phyloP scores from a whole-genome alignment of 208 protist genomes.

The Wallacemonas sp. region DNA sequence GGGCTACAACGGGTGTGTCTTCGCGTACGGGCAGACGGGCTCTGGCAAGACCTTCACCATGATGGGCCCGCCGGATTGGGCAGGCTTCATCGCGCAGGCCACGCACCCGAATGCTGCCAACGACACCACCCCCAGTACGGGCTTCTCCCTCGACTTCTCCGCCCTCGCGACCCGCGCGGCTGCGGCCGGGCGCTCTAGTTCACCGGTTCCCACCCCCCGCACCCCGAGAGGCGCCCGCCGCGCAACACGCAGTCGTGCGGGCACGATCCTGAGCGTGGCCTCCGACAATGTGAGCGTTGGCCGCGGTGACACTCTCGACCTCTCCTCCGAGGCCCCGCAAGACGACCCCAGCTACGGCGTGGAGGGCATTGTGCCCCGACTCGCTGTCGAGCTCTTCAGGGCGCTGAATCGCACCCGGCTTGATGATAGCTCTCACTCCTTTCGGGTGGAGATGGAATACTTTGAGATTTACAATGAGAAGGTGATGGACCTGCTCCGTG shows the following conservation, averaged over 20 bases:
- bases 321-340: background rate
- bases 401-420: slow-evolving; percentile 49
- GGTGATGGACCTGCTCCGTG: slow-evolving; percentile 76
- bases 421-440: slow-evolving; percentile 71
- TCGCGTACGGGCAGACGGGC: slow-evolving; percentile 91
- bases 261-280: slow-evolving; percentile 7
- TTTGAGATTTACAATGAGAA: slow-evolving; percentile 94
- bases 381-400: slow-evolving; percentile 65
- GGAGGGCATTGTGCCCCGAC: slow-evolving; percentile 79
- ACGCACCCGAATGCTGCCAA: too few relatives aligned
- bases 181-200: background rate
- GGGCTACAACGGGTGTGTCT: slow-evolving; percentile 89
- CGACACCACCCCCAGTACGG: background rate
- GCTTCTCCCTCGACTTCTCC: slow-evolving; percentile 9
- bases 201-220: background rate
- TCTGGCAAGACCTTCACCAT: slow-evolving; percentile 95
- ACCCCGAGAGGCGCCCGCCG: background rate
- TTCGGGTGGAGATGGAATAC: slow-evolving; percentile 78
- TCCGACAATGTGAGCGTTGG: background rate
- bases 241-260: slow-evolving; percentile 1
- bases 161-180: background rate
- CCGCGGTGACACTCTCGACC: background rate
- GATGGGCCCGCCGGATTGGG: slow-evolving; percentile 57
- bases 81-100: slow-evolving; percentile 2
- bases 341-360: slow-evolving; percentile 11